Conservation (phyloP, 2,329 filamentous ascomycete genomes). For the Fusarium albosuccineum region DNA sequence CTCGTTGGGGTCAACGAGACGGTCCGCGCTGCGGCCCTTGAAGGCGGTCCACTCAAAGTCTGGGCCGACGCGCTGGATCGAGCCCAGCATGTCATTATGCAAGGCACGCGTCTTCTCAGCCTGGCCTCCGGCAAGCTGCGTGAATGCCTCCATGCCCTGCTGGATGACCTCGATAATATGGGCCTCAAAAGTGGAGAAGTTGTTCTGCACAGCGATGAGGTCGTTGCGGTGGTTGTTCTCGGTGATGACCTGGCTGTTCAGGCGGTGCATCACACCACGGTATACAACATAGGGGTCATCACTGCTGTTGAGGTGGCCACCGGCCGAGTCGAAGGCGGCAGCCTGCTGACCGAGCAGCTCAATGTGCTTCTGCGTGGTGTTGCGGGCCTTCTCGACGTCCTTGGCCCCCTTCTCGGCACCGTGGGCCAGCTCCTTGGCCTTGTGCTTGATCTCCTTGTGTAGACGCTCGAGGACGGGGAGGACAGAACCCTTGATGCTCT, state of each 20-base stretch:
- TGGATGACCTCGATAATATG: constrained; percentile 89
- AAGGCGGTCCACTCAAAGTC: constrained; percentile 97
- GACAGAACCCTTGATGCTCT: constrained; percentile 87
- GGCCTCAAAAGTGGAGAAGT: constrained; percentile 87
- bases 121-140: constrained; percentile 82
- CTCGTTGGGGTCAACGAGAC: constrained; percentile 82
- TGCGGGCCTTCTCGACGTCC: constrained; percentile 89
- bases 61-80: constrained; percentile 79
- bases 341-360: constrained; percentile 91
- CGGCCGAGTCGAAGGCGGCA: constrained; percentile 81
- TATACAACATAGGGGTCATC: constrained; percentile 92
- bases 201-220: constrained; percentile 89
- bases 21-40: constrained; percentile 74
- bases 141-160: constrained; percentile 84
- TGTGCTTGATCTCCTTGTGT: constrained; percentile 97
- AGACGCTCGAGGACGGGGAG: constrained; percentile 90
- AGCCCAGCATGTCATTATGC: constrained; percentile 85
- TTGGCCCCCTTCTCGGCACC: constrained; percentile 89
- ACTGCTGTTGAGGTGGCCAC: constrained; percentile 75
- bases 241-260: constrained; percentile 91
- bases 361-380: constrained; percentile 92
- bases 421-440: constrained; percentile 87
- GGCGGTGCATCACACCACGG: constrained; percentile 83
- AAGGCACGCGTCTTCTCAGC: constrained; percentile 84
- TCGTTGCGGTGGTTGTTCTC: constrained; percentile 98